A percentile compares a stretch with the other conserved stretches of the same genome.
phyloP scores from a whole-genome alignment of 2,329 filamentous ascomycete species.

The Phialophora verrucosa region DNA sequence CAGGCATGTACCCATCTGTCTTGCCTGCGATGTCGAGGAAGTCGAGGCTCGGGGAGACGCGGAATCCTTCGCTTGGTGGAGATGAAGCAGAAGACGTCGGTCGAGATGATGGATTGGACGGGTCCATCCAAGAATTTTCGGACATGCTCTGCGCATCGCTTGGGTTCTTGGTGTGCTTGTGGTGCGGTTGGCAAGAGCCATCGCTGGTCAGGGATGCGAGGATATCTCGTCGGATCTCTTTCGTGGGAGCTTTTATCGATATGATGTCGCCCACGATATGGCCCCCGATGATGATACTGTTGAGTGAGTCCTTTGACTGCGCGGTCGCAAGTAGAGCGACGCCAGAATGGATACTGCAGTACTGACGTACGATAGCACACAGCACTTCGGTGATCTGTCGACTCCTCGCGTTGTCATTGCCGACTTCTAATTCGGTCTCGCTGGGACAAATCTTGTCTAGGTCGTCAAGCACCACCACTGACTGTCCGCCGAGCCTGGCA shows the following conservation, averaged over 20 bases:
- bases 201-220: conserved; percentile 75
- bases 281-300: conserved; percentile 86
- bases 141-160: conserved; percentile 45
- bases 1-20: conserved; percentile 98
- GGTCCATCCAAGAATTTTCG: conserved; percentile 77
- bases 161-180: conserved; percentile 48
- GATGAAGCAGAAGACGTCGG: conserved; percentile 51
- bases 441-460: conserved; percentile 89
- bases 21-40: conserved; percentile 91
- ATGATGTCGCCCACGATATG: conserved; percentile 93
- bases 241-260: conserved; percentile 86
- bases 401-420: conserved; percentile 90
- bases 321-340: conserved; percentile 90
- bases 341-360: conserved; percentile 77
- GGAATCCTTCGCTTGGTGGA: conserved; percentile 64
- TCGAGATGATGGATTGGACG: conserved; percentile 63
- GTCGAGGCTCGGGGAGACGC: conserved; percentile 78
- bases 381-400: conserved; percentile 90
- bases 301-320: conserved; percentile 88
- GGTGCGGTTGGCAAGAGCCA: conserved; percentile 43
- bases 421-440: conserved; percentile 92
- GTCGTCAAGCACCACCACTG: conserved; percentile 88
- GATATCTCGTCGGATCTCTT: conserved; percentile 82
- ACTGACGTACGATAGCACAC: conserved; percentile 79
- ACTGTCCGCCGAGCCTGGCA: conserved; percentile 79